A percentile compares a stretch with the other conserved stretches of the same genome.
Evolutionary conservation across 257 asterid genomes (phyloP).

Genomic region (Galeopsis tetrahit): DNA sequence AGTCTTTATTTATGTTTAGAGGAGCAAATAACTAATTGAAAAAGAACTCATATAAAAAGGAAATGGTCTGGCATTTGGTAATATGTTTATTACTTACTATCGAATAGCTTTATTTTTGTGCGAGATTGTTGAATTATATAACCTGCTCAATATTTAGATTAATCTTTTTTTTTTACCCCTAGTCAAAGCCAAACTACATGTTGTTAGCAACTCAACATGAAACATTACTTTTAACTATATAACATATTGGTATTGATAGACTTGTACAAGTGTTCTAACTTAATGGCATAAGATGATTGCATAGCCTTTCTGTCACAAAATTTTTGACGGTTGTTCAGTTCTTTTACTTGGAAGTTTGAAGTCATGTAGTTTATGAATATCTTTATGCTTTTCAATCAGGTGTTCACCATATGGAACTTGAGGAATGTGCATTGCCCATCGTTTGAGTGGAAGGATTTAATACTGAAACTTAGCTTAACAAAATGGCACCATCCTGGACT

Average conservation of each 20-base stretch:
- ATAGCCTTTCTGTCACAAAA: background rate
- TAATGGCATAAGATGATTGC: background rate
- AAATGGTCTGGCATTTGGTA: too few relatives aligned
- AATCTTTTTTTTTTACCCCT: background rate
- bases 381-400: background rate
- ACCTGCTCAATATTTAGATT: background rate
- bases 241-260: background rate
- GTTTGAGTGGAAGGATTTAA: conserved; percentile 35
- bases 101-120: too few relatives aligned
- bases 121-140: too few relatives aligned
- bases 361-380: background rate
- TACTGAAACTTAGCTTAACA: conserved; percentile 3
- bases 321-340: background rate
- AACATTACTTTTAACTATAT: background rate
- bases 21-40: too few relatives aligned
- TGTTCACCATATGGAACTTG: conserved; percentile 33
- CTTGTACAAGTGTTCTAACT: background rate
- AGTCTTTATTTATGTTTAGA: too few relatives aligned
- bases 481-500: conserved; percentile 43
- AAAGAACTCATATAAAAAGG: too few relatives aligned
- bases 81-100: too few relatives aligned
- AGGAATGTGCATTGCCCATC: too few relatives aligned
- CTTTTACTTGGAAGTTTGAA: background rate
- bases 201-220: background rate
- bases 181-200: background rate